A percentile compares a stretch with the other conserved stretches of the same genome.
These are phyloP conservation scores for Cocos nucifera DNA, from an alignment of 176 grass and related monocot species.

Conservation along the genomic window DNA sequence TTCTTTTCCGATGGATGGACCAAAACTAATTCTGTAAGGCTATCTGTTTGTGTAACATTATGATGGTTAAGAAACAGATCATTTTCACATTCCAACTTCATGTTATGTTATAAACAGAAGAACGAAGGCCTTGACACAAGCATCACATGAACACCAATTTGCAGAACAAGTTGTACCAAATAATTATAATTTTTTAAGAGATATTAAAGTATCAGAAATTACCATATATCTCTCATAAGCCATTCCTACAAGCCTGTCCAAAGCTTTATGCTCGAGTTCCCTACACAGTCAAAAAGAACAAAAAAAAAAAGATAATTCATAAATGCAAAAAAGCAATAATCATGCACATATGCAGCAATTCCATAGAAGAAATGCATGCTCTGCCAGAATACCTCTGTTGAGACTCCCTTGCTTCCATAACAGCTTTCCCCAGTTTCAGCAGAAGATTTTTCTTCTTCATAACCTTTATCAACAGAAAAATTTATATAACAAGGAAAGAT, in stretches of 20 bases:
- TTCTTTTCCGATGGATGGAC: too few relatives aligned
- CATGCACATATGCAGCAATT: neutral
- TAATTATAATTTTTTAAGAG: slow-evolving; percentile 7
- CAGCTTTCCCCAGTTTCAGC: slow-evolving; percentile 33
- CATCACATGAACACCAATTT: too few relatives aligned
- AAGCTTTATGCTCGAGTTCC: slow-evolving; percentile 39
- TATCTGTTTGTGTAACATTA: too few relatives aligned
- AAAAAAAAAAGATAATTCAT: slow-evolving; percentile 10
- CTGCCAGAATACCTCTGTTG: slow-evolving; percentile 39
- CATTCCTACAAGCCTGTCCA: slow-evolving; percentile 51
- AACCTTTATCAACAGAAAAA: slow-evolving; percentile 38
- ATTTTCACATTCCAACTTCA: too few relatives aligned
- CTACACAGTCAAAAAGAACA: slow-evolving; percentile 19
- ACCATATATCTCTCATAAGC: slow-evolving; percentile 68
- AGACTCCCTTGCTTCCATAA: slow-evolving; percentile 41
- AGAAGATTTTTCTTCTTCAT: slow-evolving; percentile 52
- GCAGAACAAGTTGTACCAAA: too few relatives aligned
- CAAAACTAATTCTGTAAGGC: too few relatives aligned
- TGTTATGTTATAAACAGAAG: too few relatives aligned
- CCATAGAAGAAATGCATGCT: neutral
- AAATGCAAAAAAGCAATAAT: neutral
- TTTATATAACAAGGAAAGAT: too few relatives aligned
- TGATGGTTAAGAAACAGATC: too few relatives aligned
- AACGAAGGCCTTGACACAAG: too few relatives aligned
- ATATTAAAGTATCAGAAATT: slow-evolving; percentile 23